phyloP scores from a whole-genome alignment of 257 asterid species.

The Paulownia fortunei region DNA sequence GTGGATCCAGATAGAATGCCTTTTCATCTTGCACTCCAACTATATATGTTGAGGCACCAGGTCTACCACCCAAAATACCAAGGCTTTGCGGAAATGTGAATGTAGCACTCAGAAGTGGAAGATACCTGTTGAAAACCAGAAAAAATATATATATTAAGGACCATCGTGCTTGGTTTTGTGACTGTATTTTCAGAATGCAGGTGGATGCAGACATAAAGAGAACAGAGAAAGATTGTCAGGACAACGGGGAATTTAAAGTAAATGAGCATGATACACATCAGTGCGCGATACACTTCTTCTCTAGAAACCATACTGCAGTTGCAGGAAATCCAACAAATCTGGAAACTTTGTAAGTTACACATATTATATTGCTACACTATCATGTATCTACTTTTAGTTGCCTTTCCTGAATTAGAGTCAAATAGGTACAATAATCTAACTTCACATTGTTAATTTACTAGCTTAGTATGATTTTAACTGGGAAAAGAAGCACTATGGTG shows the following conservation, averaged over 20 bases:
- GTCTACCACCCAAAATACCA: constrained; percentile 94
- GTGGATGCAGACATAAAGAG: constrained; percentile 9
- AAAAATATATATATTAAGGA: not conserved
- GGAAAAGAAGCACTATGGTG: not conserved
- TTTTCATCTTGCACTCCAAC: constrained; percentile 96
- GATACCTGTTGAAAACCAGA: constrained; percentile 60
- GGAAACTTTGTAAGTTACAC: not conserved
- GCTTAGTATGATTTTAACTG: not conserved
- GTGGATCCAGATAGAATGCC: constrained; percentile 96
- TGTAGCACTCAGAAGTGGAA: constrained; percentile 85
- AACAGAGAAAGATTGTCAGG: not conserved
- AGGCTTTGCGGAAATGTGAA: constrained; percentile 94
- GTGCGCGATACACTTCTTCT: not conserved
- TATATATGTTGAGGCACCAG: constrained; percentile 95
- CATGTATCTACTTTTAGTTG: not conserved
- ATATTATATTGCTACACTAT: not conserved
- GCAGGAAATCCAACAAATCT: constrained; percentile 5
- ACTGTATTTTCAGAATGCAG: not conserved
- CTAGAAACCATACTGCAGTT: not conserved
- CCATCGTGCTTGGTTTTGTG: not conserved
- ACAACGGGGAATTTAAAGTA: not conserved
- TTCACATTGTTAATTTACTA: not conserved
- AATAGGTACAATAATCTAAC: not conserved
- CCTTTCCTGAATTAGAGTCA: not conserved
- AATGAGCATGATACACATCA: not conserved